These are phyloP conservation scores for Golubevia pallescens DNA, from an alignment of 1,284 basidiomycete genomes.

Conservation along the genomic window DNA sequence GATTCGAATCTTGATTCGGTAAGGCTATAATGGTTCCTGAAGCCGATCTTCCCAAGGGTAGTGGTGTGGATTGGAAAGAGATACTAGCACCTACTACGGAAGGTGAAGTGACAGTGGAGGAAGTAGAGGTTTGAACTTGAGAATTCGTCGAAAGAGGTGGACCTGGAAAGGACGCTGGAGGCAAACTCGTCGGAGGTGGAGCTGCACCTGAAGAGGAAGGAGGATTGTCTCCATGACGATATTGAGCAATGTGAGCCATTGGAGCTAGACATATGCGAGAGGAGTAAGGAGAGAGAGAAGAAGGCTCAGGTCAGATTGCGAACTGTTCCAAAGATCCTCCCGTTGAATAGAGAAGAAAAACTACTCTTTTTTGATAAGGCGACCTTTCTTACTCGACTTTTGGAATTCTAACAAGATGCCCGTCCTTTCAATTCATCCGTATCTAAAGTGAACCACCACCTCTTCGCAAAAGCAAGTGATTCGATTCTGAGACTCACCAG, in stretches of 20 bases:
- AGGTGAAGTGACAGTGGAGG: slow-evolving; percentile 63
- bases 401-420: too few relatives aligned
- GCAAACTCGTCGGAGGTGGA: slow-evolving; percentile 22
- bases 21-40: too few relatives aligned
- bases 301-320: too few relatives aligned
- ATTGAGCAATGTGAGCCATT: slow-evolving; percentile 89
- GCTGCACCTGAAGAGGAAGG: slow-evolving; percentile 11
- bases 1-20: slow-evolving; percentile 3
- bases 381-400: background rate
- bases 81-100: slow-evolving; percentile 9
- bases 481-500: slow-evolving; percentile 5
- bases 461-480: background rate
- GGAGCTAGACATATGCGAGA: too few relatives aligned
- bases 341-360: too few relatives aligned
- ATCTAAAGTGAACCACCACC: too few relatives aligned
- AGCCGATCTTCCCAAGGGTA: too few relatives aligned
- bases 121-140: slow-evolving; percentile 70
- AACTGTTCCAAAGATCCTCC: too few relatives aligned
- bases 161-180: slow-evolving; percentile 58
- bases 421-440: too few relatives aligned
- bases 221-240: slow-evolving; percentile 67
- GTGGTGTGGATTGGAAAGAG: too few relatives aligned
- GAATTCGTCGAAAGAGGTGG: slow-evolving; percentile 66
- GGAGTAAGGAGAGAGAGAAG: too few relatives aligned
- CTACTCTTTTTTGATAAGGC: too few relatives aligned